phyloP scores from a whole-genome alignment of 177 flowering plant species.

The Telopea speciosissima region DNA sequence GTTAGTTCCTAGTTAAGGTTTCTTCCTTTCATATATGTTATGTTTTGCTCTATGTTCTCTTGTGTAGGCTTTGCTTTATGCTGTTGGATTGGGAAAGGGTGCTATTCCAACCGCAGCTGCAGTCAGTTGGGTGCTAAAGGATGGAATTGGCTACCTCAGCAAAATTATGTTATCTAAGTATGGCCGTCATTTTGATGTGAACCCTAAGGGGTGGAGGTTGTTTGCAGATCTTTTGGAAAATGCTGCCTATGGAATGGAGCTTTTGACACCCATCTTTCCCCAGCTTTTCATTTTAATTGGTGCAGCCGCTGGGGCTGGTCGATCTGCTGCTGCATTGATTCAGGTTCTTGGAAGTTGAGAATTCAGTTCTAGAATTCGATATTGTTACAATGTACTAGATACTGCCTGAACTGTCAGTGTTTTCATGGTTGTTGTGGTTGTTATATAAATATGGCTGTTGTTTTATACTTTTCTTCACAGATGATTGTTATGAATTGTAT shows the following conservation, averaged over 20 bases:
- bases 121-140: slow-evolving; percentile 95
- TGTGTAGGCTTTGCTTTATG: slow-evolving; percentile 78
- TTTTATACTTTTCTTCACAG: neutral
- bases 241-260: slow-evolving; percentile 85
- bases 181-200: slow-evolving; percentile 92
- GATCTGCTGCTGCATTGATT: slow-evolving; percentile 86
- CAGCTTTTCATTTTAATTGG: slow-evolving; percentile 79
- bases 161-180: slow-evolving; percentile 79
- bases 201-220: slow-evolving; percentile 97
- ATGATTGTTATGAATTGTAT: too few species aligned
- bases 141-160: slow-evolving; percentile 94
- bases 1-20: neutral
- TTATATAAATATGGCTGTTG: neutral
- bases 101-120: slow-evolving; percentile 98
- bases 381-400: too few species aligned
- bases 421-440: neutral
- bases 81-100: slow-evolving; percentile 97
- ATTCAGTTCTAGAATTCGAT: neutral
- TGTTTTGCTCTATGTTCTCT: neutral
- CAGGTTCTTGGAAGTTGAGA: slow-evolving; percentile 46
- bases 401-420: neutral
- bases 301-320: slow-evolving; percentile 89
- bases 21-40: neutral
- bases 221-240: slow-evolving; percentile 96
- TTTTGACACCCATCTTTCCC: slow-evolving; percentile 94